phyloP scores from a whole-genome alignment of 805 yeast genomes.

The Zygosaccharomyces bailii region DNA sequence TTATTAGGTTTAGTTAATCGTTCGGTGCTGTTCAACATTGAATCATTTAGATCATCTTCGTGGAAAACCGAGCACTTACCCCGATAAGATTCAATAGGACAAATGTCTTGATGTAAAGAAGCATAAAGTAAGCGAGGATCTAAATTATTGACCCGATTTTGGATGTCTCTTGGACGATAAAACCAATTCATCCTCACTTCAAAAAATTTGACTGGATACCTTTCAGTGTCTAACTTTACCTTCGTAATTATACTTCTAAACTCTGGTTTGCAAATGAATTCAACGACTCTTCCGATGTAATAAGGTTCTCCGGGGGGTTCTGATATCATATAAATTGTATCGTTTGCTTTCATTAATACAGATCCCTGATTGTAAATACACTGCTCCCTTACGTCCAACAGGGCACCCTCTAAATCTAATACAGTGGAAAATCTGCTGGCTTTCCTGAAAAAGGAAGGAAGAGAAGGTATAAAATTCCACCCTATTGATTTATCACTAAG shows the following conservation, averaged over 20 bases:
- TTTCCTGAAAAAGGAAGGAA: slow-evolving; percentile 32
- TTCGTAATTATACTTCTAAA: slow-evolving; percentile 18
- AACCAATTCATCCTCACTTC: slow-evolving; percentile 82
- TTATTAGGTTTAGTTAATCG: slow-evolving; percentile 59
- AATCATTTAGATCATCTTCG: slow-evolving; percentile 57
- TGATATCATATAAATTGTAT: slow-evolving; percentile 75
- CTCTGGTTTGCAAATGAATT: slow-evolving; percentile 46
- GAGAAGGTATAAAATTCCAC: slow-evolving; percentile 36
- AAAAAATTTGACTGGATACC: slow-evolving; percentile 51
- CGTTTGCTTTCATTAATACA: slow-evolving; percentile 37
- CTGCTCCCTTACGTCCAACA: slow-evolving; percentile 32
- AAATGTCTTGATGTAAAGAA: slow-evolving; percentile 79
- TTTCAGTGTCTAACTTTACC: slow-evolving; percentile 15
- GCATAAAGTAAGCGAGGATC: slow-evolving; percentile 80
- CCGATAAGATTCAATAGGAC: slow-evolving; percentile 71
- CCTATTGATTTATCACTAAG: slow-evolving; percentile 22
- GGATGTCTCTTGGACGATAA: slow-evolving; percentile 82
- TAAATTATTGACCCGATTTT: slow-evolving; percentile 44
- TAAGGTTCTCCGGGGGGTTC: slow-evolving; percentile 96
- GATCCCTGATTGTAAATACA: slow-evolving; percentile 22
- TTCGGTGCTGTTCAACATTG: slow-evolving; percentile 39
- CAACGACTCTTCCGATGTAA: slow-evolving; percentile 80
- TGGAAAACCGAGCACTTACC: slow-evolving; percentile 74
- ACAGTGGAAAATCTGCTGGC: slow-evolving; percentile 37
- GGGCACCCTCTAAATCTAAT: slow-evolving; percentile 40